A percentile compares a stretch with the other conserved stretches of the same genome.
Evolutionary conservation across 805 yeast genomes (phyloP).

Genomic region (Wickerhamiella azyma): DNA sequence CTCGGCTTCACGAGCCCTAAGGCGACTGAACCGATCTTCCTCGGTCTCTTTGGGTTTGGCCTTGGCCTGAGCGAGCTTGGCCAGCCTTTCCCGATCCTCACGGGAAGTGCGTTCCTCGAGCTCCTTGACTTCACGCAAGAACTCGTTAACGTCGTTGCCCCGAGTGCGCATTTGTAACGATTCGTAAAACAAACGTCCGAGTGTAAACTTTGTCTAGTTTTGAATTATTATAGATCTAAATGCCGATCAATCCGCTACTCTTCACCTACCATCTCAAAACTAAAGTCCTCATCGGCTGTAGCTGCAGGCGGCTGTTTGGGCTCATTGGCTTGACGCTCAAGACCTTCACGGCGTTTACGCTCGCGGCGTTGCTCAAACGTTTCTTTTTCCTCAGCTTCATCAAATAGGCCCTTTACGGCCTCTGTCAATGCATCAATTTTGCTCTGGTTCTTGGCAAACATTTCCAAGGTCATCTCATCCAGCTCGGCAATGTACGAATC

Average conservation of each 20-base stretch:
- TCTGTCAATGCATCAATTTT: conserved; percentile 37
- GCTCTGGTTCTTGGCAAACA: conserved; percentile 51
- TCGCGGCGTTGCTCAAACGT: conserved; percentile 44
- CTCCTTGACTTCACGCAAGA: conserved; percentile 8
- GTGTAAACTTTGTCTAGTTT: neutral
- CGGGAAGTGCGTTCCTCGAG: conserved; percentile 7
- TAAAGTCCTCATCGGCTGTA: no score
- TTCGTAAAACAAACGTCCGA: no score
- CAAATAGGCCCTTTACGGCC: conserved; percentile 17
- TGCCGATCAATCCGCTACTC: no score
- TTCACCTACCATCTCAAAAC: no score
- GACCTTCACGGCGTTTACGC: conserved; percentile 39
- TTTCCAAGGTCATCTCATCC: conserved; percentile 41
- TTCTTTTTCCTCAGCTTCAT: conserved; percentile 27
- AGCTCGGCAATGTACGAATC: conserved; percentile 38
- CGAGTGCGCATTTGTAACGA: conserved; percentile 1
- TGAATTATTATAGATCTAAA: no score
- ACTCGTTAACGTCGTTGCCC: conserved; percentile 8
- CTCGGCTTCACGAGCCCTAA: conserved; percentile 5
- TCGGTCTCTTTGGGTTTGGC: neutral
- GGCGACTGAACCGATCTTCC: conserved; percentile 4
- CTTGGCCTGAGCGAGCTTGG: neutral
- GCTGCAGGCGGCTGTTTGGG: neutral
- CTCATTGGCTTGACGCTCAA: neutral
- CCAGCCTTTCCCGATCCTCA: conserved; percentile 7